Base-by-base conservation (phyloP, 306 rosid species). In the Cicer cuneatum region DNA sequence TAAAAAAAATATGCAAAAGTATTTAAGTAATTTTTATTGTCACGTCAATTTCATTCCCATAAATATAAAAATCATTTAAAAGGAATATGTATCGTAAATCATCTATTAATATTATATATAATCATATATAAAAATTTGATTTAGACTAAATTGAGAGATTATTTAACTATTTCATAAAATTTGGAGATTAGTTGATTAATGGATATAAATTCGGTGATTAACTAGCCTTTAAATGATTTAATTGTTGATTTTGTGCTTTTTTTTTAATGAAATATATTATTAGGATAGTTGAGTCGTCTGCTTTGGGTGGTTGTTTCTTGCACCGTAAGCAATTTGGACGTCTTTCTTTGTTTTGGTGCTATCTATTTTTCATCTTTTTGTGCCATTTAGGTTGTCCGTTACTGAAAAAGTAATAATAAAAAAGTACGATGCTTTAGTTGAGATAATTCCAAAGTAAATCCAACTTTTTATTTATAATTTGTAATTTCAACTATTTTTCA, bases 281-380 rank as follows among this genome's bases (percentile, higher is more conserved):
- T 58, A 24, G 49, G 42, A 41, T 0, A 10, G 61, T 52, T 40
- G 19, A 83, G 52, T 78, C 86, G 69, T 49, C 67, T 75, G 9
- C 47, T 82, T 64, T 78, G 81, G 72, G 53, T n/a, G 54, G 33
- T 13, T 63, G 57, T 40, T 11, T 24, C 38, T 33, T 10, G 60
- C 21, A 35, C 12, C 6, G 40, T 10, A 59, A 57, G 11, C 19
- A 14, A 6, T 29, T 41, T 35, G 51, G 54, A 8, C 71, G 60
- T 63, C 74, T 58, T 15, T 60, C 5, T 62, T 62, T 19, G 7
- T 46, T 71, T 43, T 69, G 7, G 1, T 53, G 14, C 14, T 42
- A 19, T 54, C 41, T 71, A 37, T 24, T 65, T 74, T 18, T 13
- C 45, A 37, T 37, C 12, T 6, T 10, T 71, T 56, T 64, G 47